phyloP scores from a whole-genome alignment of 371 early-diverging fungal genomes.

The Mortierella polycephala region DNA sequence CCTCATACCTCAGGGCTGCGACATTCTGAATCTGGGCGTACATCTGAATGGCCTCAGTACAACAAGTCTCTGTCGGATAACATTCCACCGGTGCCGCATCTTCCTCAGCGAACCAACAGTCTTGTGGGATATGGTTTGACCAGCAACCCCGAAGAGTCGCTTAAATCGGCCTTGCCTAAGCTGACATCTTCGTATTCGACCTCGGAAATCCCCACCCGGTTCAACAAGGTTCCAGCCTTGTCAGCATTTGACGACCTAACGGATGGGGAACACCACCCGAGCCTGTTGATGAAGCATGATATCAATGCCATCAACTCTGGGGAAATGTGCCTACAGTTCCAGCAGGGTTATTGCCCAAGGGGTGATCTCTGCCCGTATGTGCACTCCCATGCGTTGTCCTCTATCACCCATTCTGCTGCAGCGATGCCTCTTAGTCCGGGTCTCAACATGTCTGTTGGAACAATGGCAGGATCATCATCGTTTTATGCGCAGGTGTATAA shows the following conservation, averaged over 20 bases:
- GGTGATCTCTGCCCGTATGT: conserved; percentile 67
- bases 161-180: conserved; percentile 36
- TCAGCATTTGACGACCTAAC: conserved; percentile 30
- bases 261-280: conserved; percentile 18
- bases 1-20: conserved; percentile 48
- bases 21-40: conserved; percentile 57
- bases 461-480: conserved; percentile 11
- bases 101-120: conserved; percentile 21
- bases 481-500: conserved; percentile 25
- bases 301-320: conserved; percentile 6
- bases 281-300: conserved; percentile 12
- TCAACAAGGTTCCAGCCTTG: conserved; percentile 20
- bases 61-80: conserved; percentile 10
- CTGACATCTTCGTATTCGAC: conserved; percentile 45
- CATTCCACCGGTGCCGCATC: conserved; percentile 9
- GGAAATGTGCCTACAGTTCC: conserved; percentile 62
- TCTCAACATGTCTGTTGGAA: conserved; percentile 15
- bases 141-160: conserved; percentile 22
- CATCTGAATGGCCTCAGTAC: conserved; percentile 61
- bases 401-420: conserved; percentile 13
- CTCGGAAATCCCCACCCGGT: conserved; percentile 36
- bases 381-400: conserved; percentile 48
- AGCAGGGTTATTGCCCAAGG: conserved; percentile 66
- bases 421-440: conserved; percentile 23
- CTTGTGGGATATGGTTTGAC: conserved; percentile 6